phyloP scores from a whole-genome alignment of 2,329 filamentous ascomycete species.

The Coniella vitis region DNA sequence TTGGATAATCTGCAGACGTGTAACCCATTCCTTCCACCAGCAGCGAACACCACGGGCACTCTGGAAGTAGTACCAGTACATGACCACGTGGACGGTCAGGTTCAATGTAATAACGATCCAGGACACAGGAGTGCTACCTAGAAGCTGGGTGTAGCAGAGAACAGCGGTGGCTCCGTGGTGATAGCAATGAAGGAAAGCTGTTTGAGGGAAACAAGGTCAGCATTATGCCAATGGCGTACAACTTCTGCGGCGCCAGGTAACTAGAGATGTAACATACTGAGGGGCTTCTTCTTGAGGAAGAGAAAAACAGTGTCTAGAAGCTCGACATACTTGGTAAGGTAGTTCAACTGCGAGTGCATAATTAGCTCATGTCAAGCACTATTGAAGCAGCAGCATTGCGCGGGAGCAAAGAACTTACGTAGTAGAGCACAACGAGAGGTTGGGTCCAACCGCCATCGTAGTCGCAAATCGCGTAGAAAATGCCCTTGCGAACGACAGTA shows the following conservation, averaged over 20 bases:
- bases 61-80: slow-evolving; percentile 99
- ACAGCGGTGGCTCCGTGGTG: slow-evolving; percentile 96
- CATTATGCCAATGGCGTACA: slow-evolving; percentile 3
- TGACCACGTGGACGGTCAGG: slow-evolving; percentile 89
- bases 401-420: slow-evolving; percentile 54
- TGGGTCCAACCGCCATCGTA: slow-evolving; percentile 84
- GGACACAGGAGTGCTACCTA: slow-evolving; percentile 86
- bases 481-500: slow-evolving; percentile 68
- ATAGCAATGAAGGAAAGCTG: slow-evolving; percentile 95
- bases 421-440: slow-evolving; percentile 89
- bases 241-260: neutral
- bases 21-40: slow-evolving; percentile 99
- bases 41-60: slow-evolving; percentile 89
- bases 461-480: slow-evolving; percentile 87
- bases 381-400: neutral
- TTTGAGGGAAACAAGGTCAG: slow-evolving; percentile 23
- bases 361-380: slow-evolving; percentile 28
- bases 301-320: slow-evolving; percentile 93
- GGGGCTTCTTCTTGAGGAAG: slow-evolving; percentile 98
- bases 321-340: slow-evolving; percentile 96
- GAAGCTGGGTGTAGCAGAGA: slow-evolving; percentile 95
- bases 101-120: slow-evolving; percentile 94
- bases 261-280: slow-evolving; percentile 50
- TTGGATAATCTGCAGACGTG: slow-evolving; percentile 91
- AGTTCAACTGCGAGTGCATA: slow-evolving; percentile 65